Evolutionary conservation across 805 yeast genomes (phyloP), one percentile per base, ranked within the genome.

Genomic region (Candida boleticola): DNA sequence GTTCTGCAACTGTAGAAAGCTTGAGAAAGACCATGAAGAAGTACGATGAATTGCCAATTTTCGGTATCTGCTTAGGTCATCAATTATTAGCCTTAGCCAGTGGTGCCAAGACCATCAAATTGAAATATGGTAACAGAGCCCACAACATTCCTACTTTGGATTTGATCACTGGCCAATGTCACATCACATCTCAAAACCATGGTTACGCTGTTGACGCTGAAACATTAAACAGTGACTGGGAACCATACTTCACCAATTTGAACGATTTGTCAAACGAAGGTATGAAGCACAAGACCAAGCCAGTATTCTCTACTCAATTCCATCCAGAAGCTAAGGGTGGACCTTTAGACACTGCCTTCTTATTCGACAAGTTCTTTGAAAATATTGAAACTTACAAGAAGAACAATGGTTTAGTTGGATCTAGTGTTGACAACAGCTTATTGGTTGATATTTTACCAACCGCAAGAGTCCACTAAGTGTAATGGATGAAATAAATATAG

Each of bases 281-380:
- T 56, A 89, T 93, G 96, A 84, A 82, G 56, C 99, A 93, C 66
- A 76, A 72, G 43, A 60, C 79, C 30, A 84, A 80, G 63, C 99
- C 99, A 40, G 86, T 92, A 42, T 93, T 92, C 71, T 88, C 97
- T 29, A 89, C 97, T 2, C 99, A 93, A 68, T 93, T 93, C 78
- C 99, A 93, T 64, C 99, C 99, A 37, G 99, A 93, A 68, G 98
- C 99, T 44, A 92, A 89, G 71, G 98, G 99, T 55, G 99, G 99
- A 54, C 99, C 99, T 45, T 76, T 85, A 57, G 99, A 93, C 66
- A 86, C 97, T 11, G 78, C 89, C 2, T 88, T 81, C 68, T 73
- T 93, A 64, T 93, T 93, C 55, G 98, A 93, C 73, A 88, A 82
- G 65, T 93, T 87, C 68, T 82, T 93, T 55, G 77, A 72, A 29